A percentile compares a stretch with the other conserved stretches of the same genome.
Conservation (phyloP, 169 alveolate genomes). For the Cryptosporidium ryanae region DNA sequence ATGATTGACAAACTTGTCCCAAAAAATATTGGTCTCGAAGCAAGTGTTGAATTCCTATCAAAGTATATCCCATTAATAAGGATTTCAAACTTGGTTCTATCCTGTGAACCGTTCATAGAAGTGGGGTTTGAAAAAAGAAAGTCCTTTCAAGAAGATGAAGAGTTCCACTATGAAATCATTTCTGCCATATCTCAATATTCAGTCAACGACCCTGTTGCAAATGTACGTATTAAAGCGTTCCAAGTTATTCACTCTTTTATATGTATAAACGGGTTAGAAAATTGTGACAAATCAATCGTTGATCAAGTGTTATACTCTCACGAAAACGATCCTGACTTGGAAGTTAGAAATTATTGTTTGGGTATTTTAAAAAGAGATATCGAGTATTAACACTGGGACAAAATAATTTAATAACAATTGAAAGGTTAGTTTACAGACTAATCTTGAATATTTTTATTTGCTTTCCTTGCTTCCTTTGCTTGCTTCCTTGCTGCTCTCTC, state of each 20-base stretch:
- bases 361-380: not conserved
- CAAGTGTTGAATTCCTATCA: not conserved
- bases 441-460: not conserved
- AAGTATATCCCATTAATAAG: slow-evolving; percentile 20
- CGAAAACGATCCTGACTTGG: slow-evolving; percentile 37
- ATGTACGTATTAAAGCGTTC: slow-evolving; percentile 34
- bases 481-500: slow-evolving; percentile 49
- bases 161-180: slow-evolving; percentile 14
- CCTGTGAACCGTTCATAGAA: slow-evolving; percentile 14
- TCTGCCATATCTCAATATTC: slow-evolving; percentile 6
- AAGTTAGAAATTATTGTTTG: slow-evolving; percentile 9
- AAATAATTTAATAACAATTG: not conserved
- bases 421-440: not conserved
- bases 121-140: not conserved
- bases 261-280: not conserved
- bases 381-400: not conserved
- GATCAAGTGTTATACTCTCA: slow-evolving; percentile 26
- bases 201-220: slow-evolving; percentile 25
- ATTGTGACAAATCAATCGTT: slow-evolving; percentile 7
- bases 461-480: slow-evolving; percentile 1
- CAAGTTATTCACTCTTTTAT: slow-evolving; percentile 22
- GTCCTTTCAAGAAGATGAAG: not conserved
- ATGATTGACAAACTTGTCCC: not conserved
- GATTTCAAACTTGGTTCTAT: slow-evolving; percentile 11
- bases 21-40: not conserved